Conservation (phyloP, 345 rosid species). For the Litchi chinensis region DNA sequence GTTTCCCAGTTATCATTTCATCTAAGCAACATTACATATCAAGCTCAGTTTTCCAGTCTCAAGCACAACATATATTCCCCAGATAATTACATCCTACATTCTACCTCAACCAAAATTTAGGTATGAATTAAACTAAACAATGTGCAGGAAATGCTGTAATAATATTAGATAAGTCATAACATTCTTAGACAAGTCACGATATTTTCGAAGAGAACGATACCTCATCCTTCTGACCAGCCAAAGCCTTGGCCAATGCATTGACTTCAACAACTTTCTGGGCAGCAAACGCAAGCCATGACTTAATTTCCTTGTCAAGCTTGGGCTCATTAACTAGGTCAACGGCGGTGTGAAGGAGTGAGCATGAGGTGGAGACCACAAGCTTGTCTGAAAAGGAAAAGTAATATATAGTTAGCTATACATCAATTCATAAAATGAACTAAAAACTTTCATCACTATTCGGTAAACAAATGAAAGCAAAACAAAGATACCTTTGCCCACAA, state of each 20-base stretch:
- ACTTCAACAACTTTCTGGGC: constrained; percentile 97
- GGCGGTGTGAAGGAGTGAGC: constrained; percentile 96
- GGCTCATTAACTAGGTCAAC: constrained; percentile 91
- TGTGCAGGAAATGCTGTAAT: not conserved
- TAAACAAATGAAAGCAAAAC: constrained; percentile 1
- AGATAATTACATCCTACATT: not conserved
- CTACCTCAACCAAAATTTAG: not conserved
- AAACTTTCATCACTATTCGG: not conserved
- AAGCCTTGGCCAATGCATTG: constrained; percentile 87
- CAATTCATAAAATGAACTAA: not conserved
- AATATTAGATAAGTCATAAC: not conserved
- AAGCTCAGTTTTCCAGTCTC: not conserved
- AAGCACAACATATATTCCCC: not conserved
- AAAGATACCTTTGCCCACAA: constrained; percentile 81
- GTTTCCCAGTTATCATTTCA: not conserved
- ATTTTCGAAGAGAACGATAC: constrained; percentile 34
- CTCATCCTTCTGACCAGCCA: constrained; percentile 88
- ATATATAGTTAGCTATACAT: not conserved
- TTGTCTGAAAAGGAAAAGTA: constrained; percentile 52
- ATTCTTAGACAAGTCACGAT: not conserved
- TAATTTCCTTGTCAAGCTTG: constrained; percentile 82
- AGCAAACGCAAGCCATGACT: constrained; percentile 98
- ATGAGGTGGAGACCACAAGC: constrained; percentile 93
- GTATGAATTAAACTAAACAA: not conserved
- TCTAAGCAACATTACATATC: not conserved